Evolutionary conservation across 768 basidiomycete species (phyloP).

Genomic region (Leccinum olivaceopallidum): DNA sequence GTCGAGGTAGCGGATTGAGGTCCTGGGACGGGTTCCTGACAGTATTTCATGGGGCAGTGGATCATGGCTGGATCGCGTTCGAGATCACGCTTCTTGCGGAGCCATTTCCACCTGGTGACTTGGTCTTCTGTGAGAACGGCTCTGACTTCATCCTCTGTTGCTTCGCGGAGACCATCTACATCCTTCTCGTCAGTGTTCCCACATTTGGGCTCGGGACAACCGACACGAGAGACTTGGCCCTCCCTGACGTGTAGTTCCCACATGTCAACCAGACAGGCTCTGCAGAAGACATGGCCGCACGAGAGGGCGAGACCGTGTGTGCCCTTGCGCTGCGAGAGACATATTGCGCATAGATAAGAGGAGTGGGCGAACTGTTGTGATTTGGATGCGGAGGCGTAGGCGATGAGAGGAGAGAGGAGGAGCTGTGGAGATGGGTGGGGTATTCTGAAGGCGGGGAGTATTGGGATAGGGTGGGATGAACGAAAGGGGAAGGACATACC

Average conservation of each 20-base stretch:
- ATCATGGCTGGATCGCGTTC: constrained; percentile 82
- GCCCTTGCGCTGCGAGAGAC: constrained; percentile 73
- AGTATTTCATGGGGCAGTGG: constrained; percentile 77
- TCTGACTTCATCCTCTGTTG: constrained; percentile 70
- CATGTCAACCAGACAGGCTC: constrained; percentile 74
- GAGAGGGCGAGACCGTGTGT: constrained; percentile 66
- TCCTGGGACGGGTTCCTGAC: constrained; percentile 76
- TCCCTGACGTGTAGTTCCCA: constrained; percentile 83
- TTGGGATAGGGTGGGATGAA: constrained; percentile 11
- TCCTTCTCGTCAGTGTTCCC: constrained; percentile 48
- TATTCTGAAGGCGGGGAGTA: constrained; percentile 29
- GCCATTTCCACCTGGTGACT: constrained; percentile 73
- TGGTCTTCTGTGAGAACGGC: constrained; percentile 67
- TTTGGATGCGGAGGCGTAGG: constrained; percentile 48
- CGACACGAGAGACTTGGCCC: constrained; percentile 72
- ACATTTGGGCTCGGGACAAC: constrained; percentile 80
- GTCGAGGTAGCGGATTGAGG: constrained; percentile 36
- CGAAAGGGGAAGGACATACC: constrained; percentile 35
- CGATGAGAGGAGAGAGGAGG: constrained; percentile 48
- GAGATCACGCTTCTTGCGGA: constrained; percentile 67
- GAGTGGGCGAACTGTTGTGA: constrained; percentile 57
- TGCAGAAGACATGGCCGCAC: constrained; percentile 83
- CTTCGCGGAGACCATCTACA: constrained; percentile 40
- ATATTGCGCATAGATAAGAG: constrained; percentile 76
- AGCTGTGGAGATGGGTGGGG: constrained; percentile 56